Percentiles rank a stretch among this genome's conserved stretches.
Evolutionary conservation across 2,329 filamentous ascomycete species (phyloP).

Genomic region (Aspergillus aculeatus): DNA sequence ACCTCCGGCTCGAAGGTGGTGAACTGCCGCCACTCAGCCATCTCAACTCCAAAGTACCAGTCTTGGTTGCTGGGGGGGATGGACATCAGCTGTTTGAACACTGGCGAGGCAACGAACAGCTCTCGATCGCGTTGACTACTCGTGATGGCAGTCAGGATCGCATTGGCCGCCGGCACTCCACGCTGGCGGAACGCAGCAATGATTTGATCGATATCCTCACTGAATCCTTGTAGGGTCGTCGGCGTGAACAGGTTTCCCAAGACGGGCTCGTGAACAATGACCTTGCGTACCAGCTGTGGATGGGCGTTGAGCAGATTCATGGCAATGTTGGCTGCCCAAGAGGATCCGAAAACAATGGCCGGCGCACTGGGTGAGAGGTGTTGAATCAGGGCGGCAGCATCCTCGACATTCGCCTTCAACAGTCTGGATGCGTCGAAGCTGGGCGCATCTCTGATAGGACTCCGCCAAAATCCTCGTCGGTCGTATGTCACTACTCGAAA

Average conservation of each 20-base stretch:
- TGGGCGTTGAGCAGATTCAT: not conserved
- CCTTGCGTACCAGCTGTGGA: not conserved
- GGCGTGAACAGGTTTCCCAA: not conserved
- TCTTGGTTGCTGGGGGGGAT: not conserved
- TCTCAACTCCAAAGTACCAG: not conserved
- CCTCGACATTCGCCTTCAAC: not conserved
- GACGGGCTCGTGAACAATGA: not conserved
- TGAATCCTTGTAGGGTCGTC: not conserved
- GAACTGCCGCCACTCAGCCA: not conserved
- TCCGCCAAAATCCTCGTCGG: constrained; percentile 15
- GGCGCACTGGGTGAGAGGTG: not conserved
- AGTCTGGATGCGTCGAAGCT: not conserved
- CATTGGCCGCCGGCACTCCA: not conserved
- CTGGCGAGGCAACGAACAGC: not conserved
- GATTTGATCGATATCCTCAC: not conserved
- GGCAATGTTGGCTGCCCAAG: not conserved
- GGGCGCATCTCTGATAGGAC: constrained; percentile 1
- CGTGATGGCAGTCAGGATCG: not conserved
- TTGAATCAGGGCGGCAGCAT: not conserved
- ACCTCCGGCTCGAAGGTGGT: not conserved
- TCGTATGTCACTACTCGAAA: constrained; percentile 12
- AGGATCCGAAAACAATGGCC: not conserved
- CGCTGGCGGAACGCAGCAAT: not conserved
- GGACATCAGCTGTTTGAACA: not conserved
- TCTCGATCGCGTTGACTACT: not conserved